A percentile compares a stretch with the other conserved stretches of the same genome.
Evolutionary conservation across 2,329 filamentous ascomycete genomes (phyloP).

Genomic region (Fusarium acutatum): DNA sequence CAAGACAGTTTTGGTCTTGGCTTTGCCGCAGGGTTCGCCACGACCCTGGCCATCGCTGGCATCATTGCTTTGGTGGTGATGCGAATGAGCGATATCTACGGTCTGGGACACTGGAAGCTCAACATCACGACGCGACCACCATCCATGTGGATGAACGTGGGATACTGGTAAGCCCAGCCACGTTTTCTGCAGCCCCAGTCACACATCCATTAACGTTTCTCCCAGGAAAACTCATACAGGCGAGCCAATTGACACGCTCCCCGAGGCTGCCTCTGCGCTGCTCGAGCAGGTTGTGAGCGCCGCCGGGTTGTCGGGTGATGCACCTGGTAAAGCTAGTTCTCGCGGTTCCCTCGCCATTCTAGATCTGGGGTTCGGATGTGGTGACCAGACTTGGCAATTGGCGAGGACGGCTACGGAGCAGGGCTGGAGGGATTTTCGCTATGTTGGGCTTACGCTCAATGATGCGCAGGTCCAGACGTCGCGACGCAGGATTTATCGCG

Average conservation of each 20-base stretch:
- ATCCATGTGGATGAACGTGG: slow-evolving; percentile 72
- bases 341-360: slow-evolving; percentile 49
- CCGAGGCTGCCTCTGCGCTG: slow-evolving; percentile 58
- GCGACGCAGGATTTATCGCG: slow-evolving; percentile 42
- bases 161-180: slow-evolving; percentile 60
- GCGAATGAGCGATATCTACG: slow-evolving; percentile 51
- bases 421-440: slow-evolving; percentile 48
- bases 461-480: slow-evolving; percentile 53
- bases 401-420: slow-evolving; percentile 39
- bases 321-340: not conserved
- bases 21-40: slow-evolving; percentile 40
- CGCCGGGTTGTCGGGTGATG: slow-evolving; percentile 49
- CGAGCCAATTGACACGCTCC: slow-evolving; percentile 48
- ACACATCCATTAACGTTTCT: not conserved
- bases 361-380: slow-evolving; percentile 67
- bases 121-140: slow-evolving; percentile 57
- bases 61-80: slow-evolving; percentile 31
- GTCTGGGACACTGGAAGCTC: slow-evolving; percentile 64
- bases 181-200: not conserved
- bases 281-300: slow-evolving; percentile 56
- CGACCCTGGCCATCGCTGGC: slow-evolving; percentile 22
- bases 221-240: slow-evolving; percentile 45
- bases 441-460: slow-evolving; percentile 63
- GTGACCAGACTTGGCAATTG: slow-evolving; percentile 63
- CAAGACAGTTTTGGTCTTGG: slow-evolving; percentile 41